phyloP scores from a whole-genome alignment of 2,329 filamentous ascomycete species.

The Biscogniauxia marginata region DNA sequence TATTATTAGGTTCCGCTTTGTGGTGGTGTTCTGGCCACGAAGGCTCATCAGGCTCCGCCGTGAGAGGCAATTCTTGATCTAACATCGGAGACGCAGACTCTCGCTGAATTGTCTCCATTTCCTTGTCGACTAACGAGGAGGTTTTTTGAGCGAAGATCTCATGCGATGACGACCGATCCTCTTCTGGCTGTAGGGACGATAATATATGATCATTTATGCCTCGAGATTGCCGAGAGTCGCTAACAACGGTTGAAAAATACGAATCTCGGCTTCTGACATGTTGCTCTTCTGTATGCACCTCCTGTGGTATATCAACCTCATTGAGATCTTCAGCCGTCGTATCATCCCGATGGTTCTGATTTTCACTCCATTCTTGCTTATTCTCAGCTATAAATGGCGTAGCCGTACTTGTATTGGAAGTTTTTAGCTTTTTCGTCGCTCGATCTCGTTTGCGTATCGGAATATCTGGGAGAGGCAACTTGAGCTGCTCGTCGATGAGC shows the following conservation, averaged over 20 bases:
- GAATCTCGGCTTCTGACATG: neutral
- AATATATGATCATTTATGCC: neutral
- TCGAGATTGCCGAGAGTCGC: neutral
- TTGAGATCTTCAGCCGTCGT: neutral
- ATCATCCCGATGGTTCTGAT: neutral
- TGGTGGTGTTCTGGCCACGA: neutral
- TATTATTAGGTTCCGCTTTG: neutral
- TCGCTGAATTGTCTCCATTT: neutral
- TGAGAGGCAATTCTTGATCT: neutral
- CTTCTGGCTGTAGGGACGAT: neutral
- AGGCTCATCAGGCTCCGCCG: neutral
- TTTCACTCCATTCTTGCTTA: neutral
- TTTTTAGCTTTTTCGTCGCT: neutral
- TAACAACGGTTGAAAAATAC: neutral
- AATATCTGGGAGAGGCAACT: neutral
- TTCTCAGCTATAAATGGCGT: neutral
- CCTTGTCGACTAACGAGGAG: neutral
- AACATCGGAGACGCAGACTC: neutral
- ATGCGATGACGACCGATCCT: neutral
- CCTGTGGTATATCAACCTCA: no score
- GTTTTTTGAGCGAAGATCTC: neutral
- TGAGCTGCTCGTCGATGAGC: constrained; percentile 4
- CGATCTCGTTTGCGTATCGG: constrained; percentile 3
- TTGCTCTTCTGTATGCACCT: no score
- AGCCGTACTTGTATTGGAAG: neutral